These are phyloP conservation scores for Murraya paniculata DNA, from an alignment of 345 rosid genomes.

Conservation along the genomic window DNA sequence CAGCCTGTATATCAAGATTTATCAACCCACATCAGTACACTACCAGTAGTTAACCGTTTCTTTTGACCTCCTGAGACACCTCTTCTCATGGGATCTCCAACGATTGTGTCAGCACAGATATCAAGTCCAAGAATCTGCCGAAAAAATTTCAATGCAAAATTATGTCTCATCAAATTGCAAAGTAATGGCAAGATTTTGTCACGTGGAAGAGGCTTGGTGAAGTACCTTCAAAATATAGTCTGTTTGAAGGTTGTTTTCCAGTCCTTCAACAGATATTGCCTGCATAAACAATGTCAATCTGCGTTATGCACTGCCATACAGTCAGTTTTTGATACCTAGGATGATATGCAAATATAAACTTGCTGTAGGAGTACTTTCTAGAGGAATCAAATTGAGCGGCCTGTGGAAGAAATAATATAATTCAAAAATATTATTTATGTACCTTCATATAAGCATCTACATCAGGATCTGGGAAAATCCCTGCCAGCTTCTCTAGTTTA, in stretches of 20 bases:
- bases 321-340: no score
- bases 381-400: background rate
- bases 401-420: background rate
- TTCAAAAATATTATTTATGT: background rate
- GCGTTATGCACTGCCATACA: background rate
- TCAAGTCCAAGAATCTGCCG: constrained; percentile 42
- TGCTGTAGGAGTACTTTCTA: background rate
- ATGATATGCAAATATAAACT: no score
- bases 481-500: constrained; percentile 31
- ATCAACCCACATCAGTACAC: background rate
- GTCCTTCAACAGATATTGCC: constrained; percentile 38
- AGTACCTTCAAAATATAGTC: constrained; percentile 41
- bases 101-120: constrained; percentile 35
- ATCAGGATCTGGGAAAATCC: constrained; percentile 33
- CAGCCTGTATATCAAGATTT: background rate
- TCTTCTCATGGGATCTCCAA: constrained; percentile 41
- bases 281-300: constrained; percentile 7
- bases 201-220: background rate
- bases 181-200: no score
- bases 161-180: no score
- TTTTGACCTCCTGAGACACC: constrained; percentile 44
- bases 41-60: constrained; percentile 42
- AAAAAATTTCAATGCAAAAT: no score
- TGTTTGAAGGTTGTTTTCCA: constrained; percentile 33
- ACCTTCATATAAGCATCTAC: constrained; percentile 47